Evolutionary conservation across 2,329 filamentous ascomycete genomes (phyloP).

Genomic region (Cryphonectria nitschkei): DNA sequence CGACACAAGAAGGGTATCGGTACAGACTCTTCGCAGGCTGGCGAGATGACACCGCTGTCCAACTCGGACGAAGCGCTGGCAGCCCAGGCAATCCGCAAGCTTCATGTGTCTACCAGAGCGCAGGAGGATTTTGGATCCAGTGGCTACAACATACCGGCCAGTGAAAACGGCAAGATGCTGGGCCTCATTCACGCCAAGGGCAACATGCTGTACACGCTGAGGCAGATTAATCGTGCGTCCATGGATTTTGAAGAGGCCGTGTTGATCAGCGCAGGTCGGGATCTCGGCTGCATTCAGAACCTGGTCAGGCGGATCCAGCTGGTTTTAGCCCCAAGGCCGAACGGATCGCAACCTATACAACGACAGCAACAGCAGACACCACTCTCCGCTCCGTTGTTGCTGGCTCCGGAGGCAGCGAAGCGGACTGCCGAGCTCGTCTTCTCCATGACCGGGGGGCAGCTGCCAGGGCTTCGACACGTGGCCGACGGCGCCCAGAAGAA

Average conservation of each 20-base stretch:
- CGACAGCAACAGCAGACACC: slow-evolving; percentile 28
- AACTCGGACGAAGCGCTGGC: slow-evolving; percentile 32
- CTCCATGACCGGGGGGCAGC: slow-evolving; percentile 66
- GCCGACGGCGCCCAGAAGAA: slow-evolving; percentile 72
- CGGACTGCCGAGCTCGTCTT: slow-evolving; percentile 86
- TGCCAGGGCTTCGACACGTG: slow-evolving; percentile 79
- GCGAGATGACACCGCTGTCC: slow-evolving; percentile 27
- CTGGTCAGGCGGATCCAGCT: slow-evolving; percentile 79
- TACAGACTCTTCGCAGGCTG: slow-evolving; percentile 31
- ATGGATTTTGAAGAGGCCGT: slow-evolving; percentile 94
- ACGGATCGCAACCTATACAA: slow-evolving; percentile 32
- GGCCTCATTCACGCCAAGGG: slow-evolving; percentile 96
- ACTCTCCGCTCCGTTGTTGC: slow-evolving; percentile 67
- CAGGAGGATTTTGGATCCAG: slow-evolving; percentile 68
- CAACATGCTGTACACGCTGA: slow-evolving; percentile 94
- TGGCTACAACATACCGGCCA: slow-evolving; percentile 81
- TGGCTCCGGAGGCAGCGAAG: slow-evolving; percentile 82
- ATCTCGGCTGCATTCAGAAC: slow-evolving; percentile 70
- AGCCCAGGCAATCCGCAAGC: slow-evolving; percentile 29
- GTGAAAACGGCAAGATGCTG: slow-evolving; percentile 89
- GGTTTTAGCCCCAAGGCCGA: slow-evolving; percentile 61
- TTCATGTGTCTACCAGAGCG: slow-evolving; percentile 21
- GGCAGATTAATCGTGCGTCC: slow-evolving; percentile 79
- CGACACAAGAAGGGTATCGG: slow-evolving; percentile 30
- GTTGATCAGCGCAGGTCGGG: slow-evolving; percentile 78